Evolutionary conservation across 495 filamentous ascomycete species (phyloP).

Genomic region (Aspergillus bridgeri): DNA sequence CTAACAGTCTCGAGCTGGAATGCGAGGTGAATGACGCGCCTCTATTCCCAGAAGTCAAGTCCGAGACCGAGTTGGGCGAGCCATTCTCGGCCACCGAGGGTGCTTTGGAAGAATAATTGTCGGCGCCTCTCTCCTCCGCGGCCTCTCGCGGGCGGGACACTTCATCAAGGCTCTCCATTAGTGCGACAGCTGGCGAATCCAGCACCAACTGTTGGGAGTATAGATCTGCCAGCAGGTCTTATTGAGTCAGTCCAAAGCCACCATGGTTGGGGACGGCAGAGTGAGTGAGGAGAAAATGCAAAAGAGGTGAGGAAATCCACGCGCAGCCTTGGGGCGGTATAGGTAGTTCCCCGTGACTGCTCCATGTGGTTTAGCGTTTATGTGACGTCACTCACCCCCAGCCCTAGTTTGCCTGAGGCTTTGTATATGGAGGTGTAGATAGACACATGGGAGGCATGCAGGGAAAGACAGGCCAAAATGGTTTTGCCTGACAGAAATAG

Average conservation of each 20-base stretch:
- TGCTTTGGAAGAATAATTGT: constrained; percentile 15
- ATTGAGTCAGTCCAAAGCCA: background rate
- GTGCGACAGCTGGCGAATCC: background rate
- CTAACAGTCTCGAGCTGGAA: constrained; percentile 14
- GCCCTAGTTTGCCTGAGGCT: too few species aligned
- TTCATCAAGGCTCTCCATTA: constrained; percentile 42
- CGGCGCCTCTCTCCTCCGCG: constrained; percentile 13
- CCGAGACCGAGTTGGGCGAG: constrained; percentile 10
- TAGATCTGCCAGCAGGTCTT: constrained; percentile 3
- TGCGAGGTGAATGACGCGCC: constrained; percentile 14
- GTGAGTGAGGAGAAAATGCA: background rate
- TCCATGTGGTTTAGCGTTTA: background rate
- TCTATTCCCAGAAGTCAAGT: constrained; percentile 5
- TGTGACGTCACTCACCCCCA: background rate
- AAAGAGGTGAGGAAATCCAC: background rate
- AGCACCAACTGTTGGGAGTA: background rate
- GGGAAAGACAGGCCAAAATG: too few species aligned
- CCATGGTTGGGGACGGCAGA: constrained; percentile 5
- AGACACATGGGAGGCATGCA: too few species aligned
- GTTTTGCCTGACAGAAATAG: too few species aligned
- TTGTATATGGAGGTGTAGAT: too few species aligned
- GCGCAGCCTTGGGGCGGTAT: background rate
- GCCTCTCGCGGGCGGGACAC: constrained; percentile 21
- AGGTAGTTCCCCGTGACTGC: background rate
- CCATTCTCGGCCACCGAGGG: constrained; percentile 16